A percentile compares a stretch with the other conserved stretches of the same genome.
These are phyloP conservation scores for Hydrangea macrophylla DNA, from an alignment of 148 eudicot genomes.

Conservation along the genomic window DNA sequence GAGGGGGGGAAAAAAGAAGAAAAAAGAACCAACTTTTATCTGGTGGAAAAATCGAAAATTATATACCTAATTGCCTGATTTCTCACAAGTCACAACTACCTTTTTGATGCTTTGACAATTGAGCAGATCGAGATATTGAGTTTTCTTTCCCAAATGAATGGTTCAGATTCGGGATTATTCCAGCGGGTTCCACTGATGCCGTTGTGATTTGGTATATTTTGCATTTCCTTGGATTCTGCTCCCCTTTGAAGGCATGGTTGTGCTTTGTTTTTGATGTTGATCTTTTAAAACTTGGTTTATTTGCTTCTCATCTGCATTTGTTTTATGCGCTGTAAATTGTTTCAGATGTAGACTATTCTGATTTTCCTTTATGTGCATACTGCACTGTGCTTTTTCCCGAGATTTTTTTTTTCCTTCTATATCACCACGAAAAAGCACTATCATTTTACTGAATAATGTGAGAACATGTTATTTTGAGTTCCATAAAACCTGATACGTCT, in stretches of 20 bases:
- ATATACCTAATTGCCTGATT: neutral
- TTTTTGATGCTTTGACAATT: slow-evolving; percentile 20
- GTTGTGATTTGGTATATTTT: slow-evolving; percentile 79
- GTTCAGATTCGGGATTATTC: slow-evolving; percentile 91
- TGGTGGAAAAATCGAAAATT: neutral
- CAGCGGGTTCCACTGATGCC: slow-evolving; percentile 98
- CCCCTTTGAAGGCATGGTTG: neutral
- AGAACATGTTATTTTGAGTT: no score
- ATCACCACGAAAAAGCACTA: no score
- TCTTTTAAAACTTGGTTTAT: slow-evolving; percentile 8
- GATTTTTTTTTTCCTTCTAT: no score
- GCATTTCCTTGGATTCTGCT: slow-evolving; percentile 7
- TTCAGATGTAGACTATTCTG: no score
- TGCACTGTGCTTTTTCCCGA: no score
- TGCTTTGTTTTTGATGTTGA: neutral
- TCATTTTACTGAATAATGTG: no score
- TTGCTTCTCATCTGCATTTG: neutral
- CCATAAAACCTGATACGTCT: no score
- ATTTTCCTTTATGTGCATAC: no score
- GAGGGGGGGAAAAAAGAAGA: neutral
- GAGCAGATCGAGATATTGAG: slow-evolving; percentile 47
- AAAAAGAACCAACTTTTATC: neutral
- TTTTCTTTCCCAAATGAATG: slow-evolving; percentile 65
- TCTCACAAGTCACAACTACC: no score
- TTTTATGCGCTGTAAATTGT: neutral